Evolutionary conservation across 371 early-diverging fungal genomes (phyloP).

Genomic region (Circinella minor): DNA sequence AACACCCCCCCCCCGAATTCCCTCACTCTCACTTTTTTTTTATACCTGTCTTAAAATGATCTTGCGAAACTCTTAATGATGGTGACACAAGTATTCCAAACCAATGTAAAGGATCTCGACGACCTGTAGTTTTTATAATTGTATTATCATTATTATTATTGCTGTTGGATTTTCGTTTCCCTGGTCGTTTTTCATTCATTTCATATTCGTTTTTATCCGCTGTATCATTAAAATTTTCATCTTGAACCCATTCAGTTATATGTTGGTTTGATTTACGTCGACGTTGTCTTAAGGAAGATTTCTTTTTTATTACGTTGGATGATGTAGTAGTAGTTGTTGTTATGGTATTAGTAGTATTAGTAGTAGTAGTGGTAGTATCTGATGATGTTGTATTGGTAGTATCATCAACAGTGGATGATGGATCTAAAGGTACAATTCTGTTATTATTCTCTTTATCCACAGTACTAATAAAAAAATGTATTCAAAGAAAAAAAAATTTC

Average conservation of each 20-base stretch:
- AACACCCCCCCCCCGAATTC: background rate
- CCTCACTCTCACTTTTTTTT: background rate
- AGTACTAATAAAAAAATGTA: background rate
- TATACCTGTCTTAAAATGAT: constrained; percentile 48
- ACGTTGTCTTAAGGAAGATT: constrained; percentile 19
- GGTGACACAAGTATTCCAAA: constrained; percentile 70
- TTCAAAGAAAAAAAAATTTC: background rate
- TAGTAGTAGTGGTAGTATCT: background rate
- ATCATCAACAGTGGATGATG: background rate
- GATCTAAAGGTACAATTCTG: constrained; percentile 1
- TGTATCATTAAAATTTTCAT: constrained; percentile 21
- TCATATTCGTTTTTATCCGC: constrained; percentile 20
- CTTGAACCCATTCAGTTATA: constrained; percentile 25
- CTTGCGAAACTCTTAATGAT: constrained; percentile 56
- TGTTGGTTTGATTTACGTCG: constrained; percentile 14
- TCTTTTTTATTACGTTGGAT: constrained; percentile 13
- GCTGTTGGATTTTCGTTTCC: background rate
- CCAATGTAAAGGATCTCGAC: constrained; percentile 63
- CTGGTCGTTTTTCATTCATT: constrained; percentile 25
- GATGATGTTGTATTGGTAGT: background rate
- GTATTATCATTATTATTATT: no score
- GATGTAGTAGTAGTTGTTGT: constrained; percentile 14
- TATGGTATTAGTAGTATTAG: background rate
- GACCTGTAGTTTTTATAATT: constrained; percentile 23
- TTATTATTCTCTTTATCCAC: constrained; percentile 6